These are phyloP conservation scores for Trichophyton simii DNA, from an alignment of 2,329 filamentous ascomycete genomes.

Conservation along the genomic window DNA sequence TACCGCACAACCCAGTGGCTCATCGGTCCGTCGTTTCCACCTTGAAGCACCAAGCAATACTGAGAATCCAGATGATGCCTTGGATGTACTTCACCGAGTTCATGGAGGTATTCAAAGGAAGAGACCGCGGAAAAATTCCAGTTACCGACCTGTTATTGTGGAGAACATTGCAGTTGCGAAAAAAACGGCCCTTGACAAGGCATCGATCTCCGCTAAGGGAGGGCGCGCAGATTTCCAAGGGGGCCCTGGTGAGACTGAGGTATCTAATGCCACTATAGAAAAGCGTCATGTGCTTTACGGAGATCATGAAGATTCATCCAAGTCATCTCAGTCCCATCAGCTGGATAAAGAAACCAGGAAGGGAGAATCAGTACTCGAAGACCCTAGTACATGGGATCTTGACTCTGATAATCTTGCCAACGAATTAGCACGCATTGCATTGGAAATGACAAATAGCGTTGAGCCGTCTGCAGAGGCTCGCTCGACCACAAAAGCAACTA, in stretches of 20 bases:
- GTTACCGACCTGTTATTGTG: slow-evolving; percentile 27
- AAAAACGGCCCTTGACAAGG: slow-evolving; percentile 5
- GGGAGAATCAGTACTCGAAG: slow-evolving; percentile 26
- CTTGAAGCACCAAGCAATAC: slow-evolving; percentile 23
- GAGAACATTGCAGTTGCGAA: slow-evolving; percentile 24
- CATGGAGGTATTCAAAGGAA: slow-evolving; percentile 27
- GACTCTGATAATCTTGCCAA: slow-evolving; percentile 31
- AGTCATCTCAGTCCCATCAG: no score
- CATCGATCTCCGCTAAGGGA: not conserved
- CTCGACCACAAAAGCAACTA: not conserved
- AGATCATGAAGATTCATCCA: no score
- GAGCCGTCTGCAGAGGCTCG: slow-evolving; percentile 2
- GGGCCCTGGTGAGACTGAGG: no score
- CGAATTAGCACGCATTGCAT: slow-evolving; percentile 32
- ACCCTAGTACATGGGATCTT: slow-evolving; percentile 31
- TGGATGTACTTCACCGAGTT: slow-evolving; percentile 16
- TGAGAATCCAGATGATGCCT: not conserved
- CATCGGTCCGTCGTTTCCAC: slow-evolving; percentile 28
- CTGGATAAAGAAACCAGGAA: slow-evolving; percentile 8
- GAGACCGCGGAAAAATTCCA: slow-evolving; percentile 17
- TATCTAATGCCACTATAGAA: no score
- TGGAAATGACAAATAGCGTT: slow-evolving; percentile 28
- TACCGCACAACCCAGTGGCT: not conserved
- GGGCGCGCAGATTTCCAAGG: no score
- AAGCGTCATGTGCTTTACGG: no score